phyloP scores from a whole-genome alignment of 1,139 yeast species.

The Meyerozyma elateridarum region DNA sequence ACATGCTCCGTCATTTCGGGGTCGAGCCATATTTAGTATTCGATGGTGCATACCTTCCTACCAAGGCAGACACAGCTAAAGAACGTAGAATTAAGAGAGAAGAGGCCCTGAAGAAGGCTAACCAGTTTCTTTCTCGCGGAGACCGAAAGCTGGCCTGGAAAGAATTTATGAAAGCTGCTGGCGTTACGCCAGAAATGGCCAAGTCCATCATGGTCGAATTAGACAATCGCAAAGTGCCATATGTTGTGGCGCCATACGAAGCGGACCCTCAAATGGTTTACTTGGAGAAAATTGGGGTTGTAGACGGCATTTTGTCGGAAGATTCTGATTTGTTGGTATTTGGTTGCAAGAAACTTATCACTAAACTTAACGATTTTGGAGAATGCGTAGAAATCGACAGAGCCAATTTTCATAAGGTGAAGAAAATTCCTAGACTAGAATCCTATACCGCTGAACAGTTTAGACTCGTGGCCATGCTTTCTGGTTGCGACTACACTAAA shows the following conservation, averaged over 20 bases:
- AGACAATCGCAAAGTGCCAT: constrained; percentile 53
- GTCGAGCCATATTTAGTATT: constrained; percentile 86
- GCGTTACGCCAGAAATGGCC: constrained; percentile 89
- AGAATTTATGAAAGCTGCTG: constrained; percentile 73
- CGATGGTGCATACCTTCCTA: constrained; percentile 86
- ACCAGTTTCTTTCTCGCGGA: constrained; percentile 45
- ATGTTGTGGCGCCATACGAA: constrained; percentile 95
- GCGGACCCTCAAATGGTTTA: constrained; percentile 98
- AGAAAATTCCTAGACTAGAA: constrained; percentile 41
- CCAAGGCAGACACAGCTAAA: constrained; percentile 69
- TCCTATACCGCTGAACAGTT: constrained; percentile 53
- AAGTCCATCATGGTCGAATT: constrained; percentile 74
- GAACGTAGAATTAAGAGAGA: constrained; percentile 56
- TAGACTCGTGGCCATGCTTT: constrained; percentile 73
- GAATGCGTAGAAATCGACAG: constrained; percentile 66
- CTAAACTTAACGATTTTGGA: constrained; percentile 78
- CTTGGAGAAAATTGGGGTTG: constrained; percentile 67
- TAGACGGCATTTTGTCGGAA: constrained; percentile 86
- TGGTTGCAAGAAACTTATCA: constrained; percentile 73
- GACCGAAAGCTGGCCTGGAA: constrained; percentile 59
- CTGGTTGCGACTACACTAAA: constrained; percentile 94
- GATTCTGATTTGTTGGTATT: constrained; percentile 91
- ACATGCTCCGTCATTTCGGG: constrained; percentile 62
- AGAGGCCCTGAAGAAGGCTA: constrained; percentile 55
- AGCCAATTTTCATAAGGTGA: constrained; percentile 45